Base-by-base conservation (phyloP, 768 basidiomycete species). In the Neoboletus subvelutipes region DNA sequence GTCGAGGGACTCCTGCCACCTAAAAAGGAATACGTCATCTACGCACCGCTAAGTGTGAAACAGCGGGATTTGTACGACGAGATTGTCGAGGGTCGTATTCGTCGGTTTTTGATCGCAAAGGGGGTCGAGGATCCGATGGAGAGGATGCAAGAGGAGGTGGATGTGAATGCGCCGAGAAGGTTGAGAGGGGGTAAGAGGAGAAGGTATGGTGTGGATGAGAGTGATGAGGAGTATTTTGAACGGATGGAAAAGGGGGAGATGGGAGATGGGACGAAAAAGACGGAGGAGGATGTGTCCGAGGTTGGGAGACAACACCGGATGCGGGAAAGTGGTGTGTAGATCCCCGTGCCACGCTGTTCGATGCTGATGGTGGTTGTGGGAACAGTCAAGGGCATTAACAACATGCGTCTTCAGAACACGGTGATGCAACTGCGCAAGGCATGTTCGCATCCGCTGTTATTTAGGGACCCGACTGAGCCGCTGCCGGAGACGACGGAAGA, bases 361-460 rank as follows among this genome's bases (percentile, higher is more conserved):
- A 50, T 24, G 40, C 40, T 57, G 39, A 68, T n/a, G n/a, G 26
- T 24, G 39, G 4, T 57, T 22, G 9, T 28, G 39, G 18, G 5
- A 20, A 18, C 58, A 94, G 94, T 84, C 54, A 90, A 87, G 68
- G 83, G 88, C 47, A 85, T 96, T 39, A 94, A 94, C 72, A 94
- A 93, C 68, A 88, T 94, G 90, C 86, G 85, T 51, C 80, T 99
- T 17, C 94, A 98, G 70, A 99, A 98, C 67, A 83, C 86, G 12
- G 86, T 98, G 55, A 98, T 99, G 96, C 96, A 98, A 70, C 80
- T 98, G 5, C 90, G 96, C 53, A 98, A 98, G 79, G 91, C 94
- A 2, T 93, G 92, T 76, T 94, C 90, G 15, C 94, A 98, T 72
- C 94, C 95, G 0, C 90, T 90, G 77, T 74, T 94, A 7, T 95